These are phyloP conservation scores for Exophiala alcalophila DNA, from an alignment of 2,329 filamentous ascomycete genomes.

Conservation along the genomic window DNA sequence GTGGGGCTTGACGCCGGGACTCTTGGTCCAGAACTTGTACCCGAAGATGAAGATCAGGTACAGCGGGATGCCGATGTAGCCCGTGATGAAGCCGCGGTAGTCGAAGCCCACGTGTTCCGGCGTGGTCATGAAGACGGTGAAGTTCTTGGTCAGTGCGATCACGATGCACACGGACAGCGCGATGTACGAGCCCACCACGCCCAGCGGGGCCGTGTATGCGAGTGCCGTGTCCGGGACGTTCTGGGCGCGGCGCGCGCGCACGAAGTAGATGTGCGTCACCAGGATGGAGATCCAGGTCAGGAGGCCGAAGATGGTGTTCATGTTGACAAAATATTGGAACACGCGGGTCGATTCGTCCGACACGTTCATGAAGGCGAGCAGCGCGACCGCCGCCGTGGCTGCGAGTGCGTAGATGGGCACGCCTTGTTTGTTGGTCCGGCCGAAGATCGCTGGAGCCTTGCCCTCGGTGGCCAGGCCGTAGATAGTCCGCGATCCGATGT, in stretches of 20 bases:
- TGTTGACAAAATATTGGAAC: slow-evolving; percentile 65
- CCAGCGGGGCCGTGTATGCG: slow-evolving; percentile 68
- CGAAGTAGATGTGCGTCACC: slow-evolving; percentile 65
- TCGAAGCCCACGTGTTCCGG: slow-evolving; percentile 55
- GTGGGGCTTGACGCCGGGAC: slow-evolving; percentile 54
- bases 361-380: slow-evolving; percentile 68
- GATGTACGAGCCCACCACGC: slow-evolving; percentile 64
- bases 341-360: slow-evolving; percentile 55
- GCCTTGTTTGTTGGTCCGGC: slow-evolving; percentile 66
- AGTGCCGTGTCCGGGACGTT: slow-evolving; percentile 54
- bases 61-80: slow-evolving; percentile 72
- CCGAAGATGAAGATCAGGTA: slow-evolving; percentile 68
- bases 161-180: slow-evolving; percentile 69
- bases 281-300: slow-evolving; percentile 67
- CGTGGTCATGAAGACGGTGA: slow-evolving; percentile 61
- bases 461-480: slow-evolving; percentile 70
- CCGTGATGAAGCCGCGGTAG: slow-evolving; percentile 74
- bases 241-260: slow-evolving; percentile 61
- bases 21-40: slow-evolving; percentile 59
- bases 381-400: slow-evolving; percentile 59
- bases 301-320: slow-evolving; percentile 63
- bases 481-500: slow-evolving; percentile 55
- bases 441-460: slow-evolving; percentile 69
- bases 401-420: slow-evolving; percentile 67
- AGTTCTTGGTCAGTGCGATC: slow-evolving; percentile 81